Base-by-base conservation (phyloP, 768 basidiomycete genomes). In the Tricholoma matsutake region DNA sequence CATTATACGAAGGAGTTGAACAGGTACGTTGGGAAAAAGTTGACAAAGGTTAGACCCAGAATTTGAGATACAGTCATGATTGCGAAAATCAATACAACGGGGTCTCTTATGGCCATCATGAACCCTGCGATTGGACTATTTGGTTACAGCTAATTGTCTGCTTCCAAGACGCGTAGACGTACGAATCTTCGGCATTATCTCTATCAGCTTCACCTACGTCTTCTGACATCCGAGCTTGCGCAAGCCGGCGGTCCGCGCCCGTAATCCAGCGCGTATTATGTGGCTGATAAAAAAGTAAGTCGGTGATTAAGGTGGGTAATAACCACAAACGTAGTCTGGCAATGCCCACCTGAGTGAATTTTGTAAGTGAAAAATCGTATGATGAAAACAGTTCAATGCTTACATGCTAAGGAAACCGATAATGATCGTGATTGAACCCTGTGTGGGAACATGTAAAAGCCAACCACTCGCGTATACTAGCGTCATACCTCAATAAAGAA, bases 151-250 rank as follows among this genome's bases (percentile, higher is more conserved):
- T n/a, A 2, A 32, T 13, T 18, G 28, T 25, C n/a, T n/a, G n/a
- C n/a, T n/a, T n/a, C n/a, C n/a, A n/a, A n/a, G n/a, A n/a, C n/a
- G 29, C n/a, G 6, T 7, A 47, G 28, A 75, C 84, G 41, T 67
- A 87, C 87, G 86, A 83, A 57, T 85, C 86, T 31, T 78, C 72
- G 0, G 68, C 68, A 18, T 79, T 80, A 63, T 89, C 87, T 64
- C 79, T 72, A 64, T 88, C 87, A 0, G 86, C 86, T 72, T 87
- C 86, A 1, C 86, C 86, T 7, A 82, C 84, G 66, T 88, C 86
- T 64, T 88, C 87, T 0, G 86, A 83, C 14, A 88, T 80, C 11
- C 87, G 83, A 14, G 80, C 81, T 69, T 86, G 86, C 2, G 87
- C 87, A n/a, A 89, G 76, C 29, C 78, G 79, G 20, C 78, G 76